phyloP scores from a whole-genome alignment of 108 stramenopile species.

The Epithemia pelagica region DNA sequence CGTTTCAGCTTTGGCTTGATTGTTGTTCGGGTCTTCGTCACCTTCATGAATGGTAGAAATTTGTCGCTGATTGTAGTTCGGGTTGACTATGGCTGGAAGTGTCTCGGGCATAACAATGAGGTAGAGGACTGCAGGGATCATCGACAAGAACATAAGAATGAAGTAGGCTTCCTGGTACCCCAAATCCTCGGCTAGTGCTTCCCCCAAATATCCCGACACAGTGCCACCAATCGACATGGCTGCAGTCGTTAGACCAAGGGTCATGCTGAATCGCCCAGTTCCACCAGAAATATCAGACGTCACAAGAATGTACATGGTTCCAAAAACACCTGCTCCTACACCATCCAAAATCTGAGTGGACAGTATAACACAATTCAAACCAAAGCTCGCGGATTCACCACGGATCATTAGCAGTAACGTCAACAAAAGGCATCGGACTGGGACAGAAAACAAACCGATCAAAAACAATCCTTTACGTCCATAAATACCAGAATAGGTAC shows the following conservation, averaged over 20 bases:
- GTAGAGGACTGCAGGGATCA: constrained; percentile 65
- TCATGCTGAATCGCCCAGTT: constrained; percentile 77
- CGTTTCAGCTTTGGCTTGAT: background rate
- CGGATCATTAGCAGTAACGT: constrained; percentile 36
- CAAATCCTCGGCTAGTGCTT: constrained; percentile 71
- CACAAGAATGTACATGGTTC: constrained; percentile 88
- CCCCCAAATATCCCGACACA: constrained; percentile 80
- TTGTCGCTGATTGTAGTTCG: background rate
- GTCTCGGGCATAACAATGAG: constrained; percentile 82
- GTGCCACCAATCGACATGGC: constrained; percentile 90
- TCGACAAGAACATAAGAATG: constrained; percentile 68
- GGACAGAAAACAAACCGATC: constrained; percentile 70
- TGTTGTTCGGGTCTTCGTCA: background rate
- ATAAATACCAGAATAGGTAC: constrained; percentile 69
- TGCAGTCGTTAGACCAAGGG: constrained; percentile 73
- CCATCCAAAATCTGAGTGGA: constrained; percentile 85
- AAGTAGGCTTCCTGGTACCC: constrained; percentile 71
- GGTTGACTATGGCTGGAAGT: constrained; percentile 19
- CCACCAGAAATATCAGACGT: constrained; percentile 81
- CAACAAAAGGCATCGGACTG: constrained; percentile 73
- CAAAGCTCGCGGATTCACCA: constrained; percentile 23
- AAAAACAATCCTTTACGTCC: constrained; percentile 79
- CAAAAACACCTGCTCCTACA: constrained; percentile 85
- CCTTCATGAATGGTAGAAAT: background rate
- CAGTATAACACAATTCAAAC: constrained; percentile 58